Base-by-base conservation (phyloP, 208 protist species). In the Leptomonas pyrrhocoris region DNA sequence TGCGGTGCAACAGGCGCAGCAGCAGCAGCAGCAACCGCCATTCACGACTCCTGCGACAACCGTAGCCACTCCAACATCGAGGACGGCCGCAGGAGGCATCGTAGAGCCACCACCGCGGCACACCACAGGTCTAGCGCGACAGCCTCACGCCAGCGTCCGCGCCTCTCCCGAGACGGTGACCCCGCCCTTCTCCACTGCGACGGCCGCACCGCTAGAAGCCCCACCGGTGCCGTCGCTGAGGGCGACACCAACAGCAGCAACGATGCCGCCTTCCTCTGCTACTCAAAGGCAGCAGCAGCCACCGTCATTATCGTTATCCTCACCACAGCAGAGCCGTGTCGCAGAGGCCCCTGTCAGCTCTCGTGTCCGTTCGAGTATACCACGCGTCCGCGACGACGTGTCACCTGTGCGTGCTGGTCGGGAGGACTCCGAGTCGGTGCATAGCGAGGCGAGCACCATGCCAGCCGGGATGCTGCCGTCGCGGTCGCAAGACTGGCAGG, bases 381-480 rank as follows among this genome's bases (percentile, higher is more conserved):
- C 43, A 16, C 43, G 36, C 3, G 43, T 36, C 11, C 13, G 38
- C 6, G n/a, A 2, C 27, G 18, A 19, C 12, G 30, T 11, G 6
- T 0, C 25, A 9, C 12, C 21, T 42, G 55, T 19, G 48, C 2
- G 23, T 3, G 3, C 11, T 12, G 34, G 2, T 0, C 8, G 27
- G 23, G 68, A 68, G 13, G 59, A 74, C 6, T n/a, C 28, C 0
- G 58, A 48, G 19, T 74, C 68, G 1, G 2, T 62, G 16, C 27
- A 30, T 18, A 74, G 68, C 13, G 60, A 67, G 51, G 68, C 60
- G 23, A 74, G 68, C 53, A 74, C 68, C 2, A 46, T 74, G 30
- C 50, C 68, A 16, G 68, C 68, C 0, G 59, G 59, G 28, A 74
- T 74, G 40, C 31, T 74, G 51, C 30, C 60, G 0, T 30, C 19